These are phyloP conservation scores for Fomes fomentarius DNA, from an alignment of 1,284 basidiomycete species.

Conservation along the genomic window DNA sequence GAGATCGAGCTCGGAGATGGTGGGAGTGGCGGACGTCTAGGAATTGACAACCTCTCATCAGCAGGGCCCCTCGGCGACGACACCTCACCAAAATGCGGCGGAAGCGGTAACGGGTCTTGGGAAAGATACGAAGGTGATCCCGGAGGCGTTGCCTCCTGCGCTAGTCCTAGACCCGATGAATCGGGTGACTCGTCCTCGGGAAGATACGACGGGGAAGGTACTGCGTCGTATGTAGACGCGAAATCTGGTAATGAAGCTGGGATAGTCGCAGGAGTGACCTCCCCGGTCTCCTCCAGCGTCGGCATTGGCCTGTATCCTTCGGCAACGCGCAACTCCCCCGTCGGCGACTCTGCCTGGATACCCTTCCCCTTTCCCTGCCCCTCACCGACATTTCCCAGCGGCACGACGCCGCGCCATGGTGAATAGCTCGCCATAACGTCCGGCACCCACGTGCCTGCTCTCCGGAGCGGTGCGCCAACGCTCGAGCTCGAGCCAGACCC, in stretches of 20 bases:
- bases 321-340: slow-evolving; percentile 16
- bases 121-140: not conserved
- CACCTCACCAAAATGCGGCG: not conserved
- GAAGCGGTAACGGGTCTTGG: not conserved
- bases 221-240: too few relatives aligned
- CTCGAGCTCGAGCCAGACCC: not conserved
- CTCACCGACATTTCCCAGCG: not conserved
- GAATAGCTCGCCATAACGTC: slow-evolving; percentile 23
- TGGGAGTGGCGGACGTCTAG: not conserved
- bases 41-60: not conserved
- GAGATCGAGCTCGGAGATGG: not conserved
- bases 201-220: too few relatives aligned
- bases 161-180: not conserved
- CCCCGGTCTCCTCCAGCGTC: slow-evolving; percentile 15
- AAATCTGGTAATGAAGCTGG: not conserved
- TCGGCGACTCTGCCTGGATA: slow-evolving; percentile 8
- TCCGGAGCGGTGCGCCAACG: not conserved
- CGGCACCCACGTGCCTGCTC: slow-evolving; percentile 18
- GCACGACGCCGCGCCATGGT: slow-evolving; percentile 19
- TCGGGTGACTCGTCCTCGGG: not conserved
- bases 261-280: slow-evolving; percentile 8
- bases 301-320: slow-evolving; percentile 24
- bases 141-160: too few relatives aligned
- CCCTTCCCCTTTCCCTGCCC: not conserved
- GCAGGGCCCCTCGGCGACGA: not conserved